Evolutionary conservation across 2,329 filamentous ascomycete species (phyloP).

Genomic region (Juglanconis sp.): DNA sequence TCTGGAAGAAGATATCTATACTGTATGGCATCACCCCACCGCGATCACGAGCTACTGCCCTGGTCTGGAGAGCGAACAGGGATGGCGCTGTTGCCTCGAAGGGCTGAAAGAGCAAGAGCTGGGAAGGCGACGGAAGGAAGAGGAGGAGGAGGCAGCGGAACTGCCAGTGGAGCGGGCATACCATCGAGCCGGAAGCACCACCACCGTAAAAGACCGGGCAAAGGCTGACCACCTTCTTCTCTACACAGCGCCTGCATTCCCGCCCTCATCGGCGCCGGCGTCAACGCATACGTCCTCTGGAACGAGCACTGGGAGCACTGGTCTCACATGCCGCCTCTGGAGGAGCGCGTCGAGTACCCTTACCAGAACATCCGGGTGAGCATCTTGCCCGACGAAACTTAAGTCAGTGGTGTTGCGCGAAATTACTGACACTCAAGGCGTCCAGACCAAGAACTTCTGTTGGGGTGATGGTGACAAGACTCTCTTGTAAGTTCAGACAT

Average conservation of each 20-base stretch:
- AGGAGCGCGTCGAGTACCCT: conserved; percentile 89
- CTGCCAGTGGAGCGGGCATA: not conserved
- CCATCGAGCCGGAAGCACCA: not conserved
- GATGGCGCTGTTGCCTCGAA: not conserved
- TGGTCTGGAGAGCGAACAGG: not conserved
- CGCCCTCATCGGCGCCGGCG: conserved; percentile 63
- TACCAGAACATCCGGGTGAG: conserved; percentile 87
- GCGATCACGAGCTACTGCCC: not conserved
- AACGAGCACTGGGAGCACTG: conserved; percentile 97
- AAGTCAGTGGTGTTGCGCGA: not conserved
- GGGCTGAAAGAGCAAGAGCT: not conserved
- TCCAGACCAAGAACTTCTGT: conserved; percentile 76
- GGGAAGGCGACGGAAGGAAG: not conserved
- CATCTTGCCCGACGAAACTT: not conserved
- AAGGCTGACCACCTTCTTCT: conserved; percentile 1
- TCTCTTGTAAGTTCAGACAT: conserved; percentile 3
- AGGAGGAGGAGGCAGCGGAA: not conserved
- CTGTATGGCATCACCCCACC: conserved; percentile 63
- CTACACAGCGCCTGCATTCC: conserved; percentile 68
- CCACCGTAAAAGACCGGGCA: not conserved
- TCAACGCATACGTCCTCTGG: conserved; percentile 91
- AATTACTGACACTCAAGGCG: not conserved
- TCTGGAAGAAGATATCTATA: conserved; percentile 94
- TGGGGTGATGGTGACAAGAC: conserved; percentile 91
- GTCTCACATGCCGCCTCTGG: conserved; percentile 76